These are phyloP conservation scores for Cercospora berteroae DNA, from an alignment of 2,329 filamentous ascomycete genomes.

Conservation along the genomic window DNA sequence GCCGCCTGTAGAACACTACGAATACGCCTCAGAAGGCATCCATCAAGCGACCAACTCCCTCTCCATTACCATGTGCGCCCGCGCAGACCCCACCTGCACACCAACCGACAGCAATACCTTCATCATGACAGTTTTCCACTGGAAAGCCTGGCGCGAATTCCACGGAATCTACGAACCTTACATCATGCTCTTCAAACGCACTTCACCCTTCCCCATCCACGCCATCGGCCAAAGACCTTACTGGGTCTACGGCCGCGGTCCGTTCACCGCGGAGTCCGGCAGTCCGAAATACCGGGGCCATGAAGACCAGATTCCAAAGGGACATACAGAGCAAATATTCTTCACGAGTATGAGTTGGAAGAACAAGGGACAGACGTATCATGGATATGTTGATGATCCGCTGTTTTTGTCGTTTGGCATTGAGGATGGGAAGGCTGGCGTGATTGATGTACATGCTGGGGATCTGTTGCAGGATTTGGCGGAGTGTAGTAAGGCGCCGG, in stretches of 20 bases:
- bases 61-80: conserved; percentile 54
- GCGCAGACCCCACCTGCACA: conserved; percentile 48
- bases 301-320: conserved; percentile 26
- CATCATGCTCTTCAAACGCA: conserved; percentile 51
- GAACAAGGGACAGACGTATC: conserved; percentile 47
- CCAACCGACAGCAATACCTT: conserved; percentile 52
- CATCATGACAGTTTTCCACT: conserved; percentile 55
- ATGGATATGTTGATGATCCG: conserved; percentile 58
- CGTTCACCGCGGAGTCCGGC: conserved; percentile 30
- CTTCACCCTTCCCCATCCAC: conserved; percentile 52
- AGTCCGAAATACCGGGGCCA: conserved; percentile 14
- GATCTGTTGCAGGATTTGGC: conserved; percentile 50
- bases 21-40: conserved; percentile 40
- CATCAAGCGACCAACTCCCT: conserved; percentile 63
- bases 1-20: conserved; percentile 9
- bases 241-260: conserved; percentile 55
- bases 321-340: conserved; percentile 57
- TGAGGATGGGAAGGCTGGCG: conserved; percentile 52
- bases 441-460: conserved; percentile 53
- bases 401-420: conserved; percentile 57
- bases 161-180: conserved; percentile 59
- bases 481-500: conserved; percentile 12
- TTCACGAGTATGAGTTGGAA: conserved; percentile 60
- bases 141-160: conserved; percentile 51
- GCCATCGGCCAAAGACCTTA: conserved; percentile 52